Base-by-base conservation (phyloP, 495 filamentous ascomycete genomes). In the Penicillium paxilli region DNA sequence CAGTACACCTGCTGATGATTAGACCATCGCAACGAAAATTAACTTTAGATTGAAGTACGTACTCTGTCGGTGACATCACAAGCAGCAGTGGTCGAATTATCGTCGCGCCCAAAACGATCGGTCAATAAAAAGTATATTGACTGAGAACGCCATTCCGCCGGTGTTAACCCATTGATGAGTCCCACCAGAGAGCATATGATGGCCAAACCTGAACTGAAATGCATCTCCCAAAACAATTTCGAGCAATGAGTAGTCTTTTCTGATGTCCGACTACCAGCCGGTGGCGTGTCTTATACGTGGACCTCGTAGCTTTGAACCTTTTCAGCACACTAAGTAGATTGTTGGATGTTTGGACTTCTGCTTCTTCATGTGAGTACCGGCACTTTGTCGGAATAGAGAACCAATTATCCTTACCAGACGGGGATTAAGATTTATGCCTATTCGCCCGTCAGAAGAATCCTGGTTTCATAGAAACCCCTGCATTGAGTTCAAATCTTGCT, bases 101-200 rank as follows among this genome's bases (percentile, higher is more conserved):
- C 78, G 3, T 80, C 78, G 14, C 84, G 85, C 19, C 83, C 88
- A 56, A 92, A 87, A 8, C 90, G 80, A 66, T 91, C 89, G 7
- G 87, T 90, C 19, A 92, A 66, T 32, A 89, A 75, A 66, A 89
- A 87, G 60, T 91, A 92, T 55, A 91, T 87, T 14, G 83, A 84
- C 46, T 82, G 82, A 32, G 72, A 74, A 26, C 84, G 76, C 85
- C 86, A 89, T 56, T 80, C 71, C 8, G 73, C 76, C 8, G 81
- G 66, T 0, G 71, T n/a, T n/a, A n/a, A n/a, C n/a, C n/a, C n/a
- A n/a, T n/a, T n/a, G n/a, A n/a, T n/a, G n/a, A n/a, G n/a, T n/a
- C n/a, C n/a, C n/a, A n/a, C n/a, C n/a, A n/a, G n/a, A n/a, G n/a
- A n/a, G n/a, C n/a, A n/a, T n/a, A n/a, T n/a, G n/a, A n/a, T n/a